Conservation (phyloP, 768 basidiomycete genomes). For the Russula ochroleuca region DNA sequence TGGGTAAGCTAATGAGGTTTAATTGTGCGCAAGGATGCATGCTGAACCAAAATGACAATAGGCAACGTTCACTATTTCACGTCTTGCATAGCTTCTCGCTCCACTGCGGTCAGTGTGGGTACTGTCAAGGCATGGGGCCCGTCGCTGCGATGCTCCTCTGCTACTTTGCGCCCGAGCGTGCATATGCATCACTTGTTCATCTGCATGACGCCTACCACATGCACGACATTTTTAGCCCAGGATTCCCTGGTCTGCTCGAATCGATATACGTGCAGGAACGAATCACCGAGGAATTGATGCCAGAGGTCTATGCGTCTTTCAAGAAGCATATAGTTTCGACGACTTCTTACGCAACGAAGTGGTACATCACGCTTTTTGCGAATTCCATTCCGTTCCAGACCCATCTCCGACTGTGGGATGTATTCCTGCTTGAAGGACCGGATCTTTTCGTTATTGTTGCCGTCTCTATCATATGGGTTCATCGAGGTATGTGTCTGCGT, state of each 20-base stretch:
- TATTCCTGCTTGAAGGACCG: conserved; percentile 82
- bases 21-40: not conserved
- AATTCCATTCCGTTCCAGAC: conserved; percentile 95
- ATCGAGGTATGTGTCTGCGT: conserved; percentile 56
- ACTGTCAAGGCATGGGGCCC: conserved; percentile 99
- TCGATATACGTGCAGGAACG: conserved; percentile 95
- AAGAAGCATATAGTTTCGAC: conserved; percentile 86
- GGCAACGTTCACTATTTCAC: conserved; percentile 93
- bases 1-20: conserved; percentile 55
- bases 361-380: conserved; percentile 98
- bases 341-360: conserved; percentile 95
- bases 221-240: conserved; percentile 86
- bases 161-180: conserved; percentile 88
- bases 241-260: conserved; percentile 93
- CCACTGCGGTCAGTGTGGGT: conserved; percentile 81
- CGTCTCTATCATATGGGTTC: conserved; percentile 86
- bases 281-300: conserved; percentile 82
- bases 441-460: conserved; percentile 85
- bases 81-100: conserved; percentile 91
- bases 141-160: conserved; percentile 92
- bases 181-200: conserved; percentile 79
- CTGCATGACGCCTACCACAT: conserved; percentile 85
- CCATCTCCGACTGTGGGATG: conserved; percentile 93
- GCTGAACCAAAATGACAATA: conserved; percentile 32
- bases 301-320: conserved; percentile 82